Evolutionary conservation across 2,329 filamentous ascomycete genomes (phyloP).

Genomic region (Ophiostoma sp.): DNA sequence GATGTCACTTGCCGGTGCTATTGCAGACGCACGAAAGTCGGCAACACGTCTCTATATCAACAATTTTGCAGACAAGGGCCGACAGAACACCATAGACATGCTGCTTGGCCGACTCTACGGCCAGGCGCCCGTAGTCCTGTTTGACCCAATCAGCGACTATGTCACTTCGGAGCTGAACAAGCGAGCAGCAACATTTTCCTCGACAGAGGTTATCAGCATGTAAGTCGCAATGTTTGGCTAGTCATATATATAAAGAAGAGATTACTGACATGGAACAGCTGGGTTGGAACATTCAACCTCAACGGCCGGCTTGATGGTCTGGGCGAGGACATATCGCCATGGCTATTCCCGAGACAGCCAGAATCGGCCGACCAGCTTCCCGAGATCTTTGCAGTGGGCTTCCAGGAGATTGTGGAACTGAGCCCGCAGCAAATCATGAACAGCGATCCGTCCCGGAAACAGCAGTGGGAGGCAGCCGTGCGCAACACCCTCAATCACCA

Average conservation of each 20-base stretch:
- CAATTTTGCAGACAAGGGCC: constrained; percentile 89
- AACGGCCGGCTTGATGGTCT: constrained; percentile 81
- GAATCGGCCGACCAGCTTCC: constrained; percentile 58
- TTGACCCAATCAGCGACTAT: constrained; percentile 90
- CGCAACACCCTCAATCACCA: constrained; percentile 69
- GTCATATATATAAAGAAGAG: not conserved
- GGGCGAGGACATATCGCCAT: constrained; percentile 72
- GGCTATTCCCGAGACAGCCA: constrained; percentile 63
- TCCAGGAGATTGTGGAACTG: constrained; percentile 97
- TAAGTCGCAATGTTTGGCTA: constrained; percentile 36
- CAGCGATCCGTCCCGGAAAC: constrained; percentile 80
- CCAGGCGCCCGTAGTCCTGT: constrained; percentile 77
- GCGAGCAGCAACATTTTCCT: constrained; percentile 66
- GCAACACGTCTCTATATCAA: constrained; percentile 94
- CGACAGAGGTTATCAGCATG: constrained; percentile 67
- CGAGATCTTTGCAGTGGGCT: constrained; percentile 83
- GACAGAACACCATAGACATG: constrained; percentile 92
- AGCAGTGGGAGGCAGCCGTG: constrained; percentile 81
- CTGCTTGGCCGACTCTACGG: constrained; percentile 79
- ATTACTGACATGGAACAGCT: constrained; percentile 33
- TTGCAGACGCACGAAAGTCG: constrained; percentile 94
- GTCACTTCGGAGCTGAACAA: constrained; percentile 71
- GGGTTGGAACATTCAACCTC: constrained; percentile 86
- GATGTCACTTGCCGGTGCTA: constrained; percentile 87
- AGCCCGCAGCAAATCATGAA: constrained; percentile 99